Base-by-base conservation (phyloP, 495 filamentous ascomycete species). In the Xylaria longipes region DNA sequence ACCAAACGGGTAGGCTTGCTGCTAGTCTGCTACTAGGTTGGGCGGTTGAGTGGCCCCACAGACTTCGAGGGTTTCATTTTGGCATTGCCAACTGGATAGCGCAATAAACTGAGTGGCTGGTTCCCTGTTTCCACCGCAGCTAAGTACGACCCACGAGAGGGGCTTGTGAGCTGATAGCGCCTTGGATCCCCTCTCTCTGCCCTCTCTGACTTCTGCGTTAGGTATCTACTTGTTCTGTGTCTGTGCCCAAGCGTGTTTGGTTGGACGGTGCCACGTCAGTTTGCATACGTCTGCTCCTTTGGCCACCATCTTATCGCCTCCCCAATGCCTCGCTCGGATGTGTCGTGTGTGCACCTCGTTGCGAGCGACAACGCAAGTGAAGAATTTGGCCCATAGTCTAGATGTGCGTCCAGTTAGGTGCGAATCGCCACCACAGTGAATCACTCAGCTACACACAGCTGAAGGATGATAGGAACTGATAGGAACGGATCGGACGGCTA, bases 231-330 rank as follows among this genome's bases (percentile, higher is more conserved):
- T 7, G 45, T 45, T 45, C n/a, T 63, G 27, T 20, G 60, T 29
- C 37, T 63, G 27, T 20, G 60, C 20, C 37, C 39, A 29, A 63
- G 37, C 17, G 39, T 63, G 39, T 45, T 29, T 45, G 39, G 60
- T 45, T 63, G 60, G 45, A 37, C n/a, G 29, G 50, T 68, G 65
- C 65, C 65, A 68, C 65, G 65, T 68, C 65, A 68, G 37, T 43
- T 50, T 39, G 65, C 50, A 50, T 41, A 68, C 37, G 65, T 50
- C 33, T 56, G 46, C 46, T 56, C 39, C 25, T 50, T 66, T 66
- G 27, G 29, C 46, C 48, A 56, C 31, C 50, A 22, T 39, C 31
- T 57, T 45, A 43, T 56, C 48, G 27, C 48, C 60, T 3, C 31
- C 35, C 29, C 48, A 56, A 65, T 25, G 65, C 27, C 29, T 52